Evolutionary conservation across 495 filamentous ascomycete species (phyloP), one percentile per base, ranked within the genome.

Genomic region (Penicillium ochrochloron): DNA sequence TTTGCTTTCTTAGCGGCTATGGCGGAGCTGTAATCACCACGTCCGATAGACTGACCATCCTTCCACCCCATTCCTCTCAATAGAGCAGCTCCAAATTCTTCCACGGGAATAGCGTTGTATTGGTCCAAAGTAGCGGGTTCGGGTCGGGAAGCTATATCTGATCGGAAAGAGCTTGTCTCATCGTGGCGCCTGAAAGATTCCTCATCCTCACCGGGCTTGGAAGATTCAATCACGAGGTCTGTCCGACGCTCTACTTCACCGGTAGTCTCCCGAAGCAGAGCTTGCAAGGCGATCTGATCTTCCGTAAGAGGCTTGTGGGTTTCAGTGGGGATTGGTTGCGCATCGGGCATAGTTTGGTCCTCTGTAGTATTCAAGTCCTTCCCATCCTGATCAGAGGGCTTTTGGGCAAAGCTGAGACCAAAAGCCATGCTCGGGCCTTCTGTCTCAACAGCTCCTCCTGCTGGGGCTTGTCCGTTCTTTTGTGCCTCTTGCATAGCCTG

Each of bases 1-100:
- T 70, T 77, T n/a, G 73, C 73, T 33, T 75, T 68, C 3, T 78
- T 70, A 14, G 59, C 57, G 17, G 66, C 55, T 5, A 70, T 61
- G 14, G 66, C 56, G 48, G 68, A 70, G 23, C 78, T 76, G 57
- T 80, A 83, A 21, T 82, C 78, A 14, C 85, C 82, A 71, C 84
- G 83, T 8, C 88, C 89, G 29, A 92, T 78, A 23, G 83, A 75
- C 62, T 94, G 86, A 1, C 94, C 94, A 62, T 97, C 92, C 70
- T 90, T 90, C 94, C 94, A 97, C 5, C 95, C 95, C 88, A 97
- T 96, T 12, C 92, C 92, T 8, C 92, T 85, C 29, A 99, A 83
- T 56, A 98, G 77, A 3, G 92, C 92, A 25, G 91, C 89, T 35
- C 94, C 95, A 69, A 98, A 99, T 62, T 96, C 92, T 63, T 97